Percentiles rank a stretch among this genome's conserved stretches.
Evolutionary conservation across 2,329 filamentous ascomycete genomes (phyloP).

Genomic region (Fusarium tricinctum): DNA sequence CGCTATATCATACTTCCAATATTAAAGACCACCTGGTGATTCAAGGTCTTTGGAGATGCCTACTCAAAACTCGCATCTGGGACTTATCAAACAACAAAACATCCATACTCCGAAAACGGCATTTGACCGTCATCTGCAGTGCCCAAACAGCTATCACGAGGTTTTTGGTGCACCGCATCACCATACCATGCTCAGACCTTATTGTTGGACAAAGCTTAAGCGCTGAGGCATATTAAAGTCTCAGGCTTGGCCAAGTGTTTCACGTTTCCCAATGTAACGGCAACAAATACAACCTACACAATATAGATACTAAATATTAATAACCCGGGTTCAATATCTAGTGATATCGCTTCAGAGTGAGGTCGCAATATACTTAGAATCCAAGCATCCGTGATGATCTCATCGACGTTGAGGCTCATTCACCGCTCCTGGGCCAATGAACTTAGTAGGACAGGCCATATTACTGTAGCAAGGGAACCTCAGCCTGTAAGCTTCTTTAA

Average conservation of each 20-base stretch:
- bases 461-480: background rate
- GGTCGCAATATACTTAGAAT: conserved; percentile 34
- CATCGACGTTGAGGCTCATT: conserved; percentile 38
- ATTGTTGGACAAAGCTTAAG: background rate
- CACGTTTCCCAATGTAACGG: conserved; percentile 5
- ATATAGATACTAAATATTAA: background rate
- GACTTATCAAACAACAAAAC: conserved; percentile 12
- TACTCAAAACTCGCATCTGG: conserved; percentile 21
- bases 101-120: background rate
- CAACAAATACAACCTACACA: background rate
- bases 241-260: conserved; percentile 14
- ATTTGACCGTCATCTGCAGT: background rate
- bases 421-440: conserved; percentile 22
- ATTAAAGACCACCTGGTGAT: background rate
- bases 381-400: conserved; percentile 42
- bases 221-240: conserved; percentile 6
- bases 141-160: background rate
- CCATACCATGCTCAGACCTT: background rate
- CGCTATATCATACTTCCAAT: background rate
- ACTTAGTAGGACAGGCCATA: background rate
- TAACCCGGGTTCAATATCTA: background rate
- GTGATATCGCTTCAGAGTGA: background rate
- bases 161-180: background rate
- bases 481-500: too few relatives aligned
- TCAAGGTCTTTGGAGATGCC: background rate